phyloP scores from a whole-genome alignment of 441 rosid species.

The Mallotus japonicus region DNA sequence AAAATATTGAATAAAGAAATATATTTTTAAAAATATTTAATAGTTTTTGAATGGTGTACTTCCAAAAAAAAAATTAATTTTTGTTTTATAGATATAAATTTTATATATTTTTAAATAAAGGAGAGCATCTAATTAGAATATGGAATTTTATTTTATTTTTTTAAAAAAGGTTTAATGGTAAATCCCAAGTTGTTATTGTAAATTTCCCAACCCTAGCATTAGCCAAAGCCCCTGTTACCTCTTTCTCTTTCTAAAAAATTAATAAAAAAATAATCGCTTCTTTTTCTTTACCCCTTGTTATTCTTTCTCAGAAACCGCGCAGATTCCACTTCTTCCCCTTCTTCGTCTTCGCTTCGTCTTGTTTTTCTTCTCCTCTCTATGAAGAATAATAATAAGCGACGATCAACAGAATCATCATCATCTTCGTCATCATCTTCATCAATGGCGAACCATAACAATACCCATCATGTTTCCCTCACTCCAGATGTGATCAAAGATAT shows the following conservation, averaged over 20 bases:
- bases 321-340: background rate
- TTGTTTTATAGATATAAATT: too few species aligned
- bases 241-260: background rate
- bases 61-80: too few species aligned
- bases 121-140: too few species aligned
- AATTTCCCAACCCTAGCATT: slow-evolving; percentile 6
- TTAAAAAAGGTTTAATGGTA: too few species aligned
- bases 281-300: background rate
- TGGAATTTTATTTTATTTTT: too few species aligned
- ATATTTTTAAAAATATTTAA: too few species aligned
- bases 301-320: background rate
- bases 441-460: background rate
- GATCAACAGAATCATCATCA: background rate
- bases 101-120: too few species aligned
- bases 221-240: background rate
- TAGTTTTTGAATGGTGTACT: too few species aligned
- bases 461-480: background rate
- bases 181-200: background rate
- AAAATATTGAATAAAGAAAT: too few species aligned
- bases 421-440: background rate
- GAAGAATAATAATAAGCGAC: slow-evolving; percentile 21
- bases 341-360: too few species aligned
- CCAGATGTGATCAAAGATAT: slow-evolving; percentile 23
- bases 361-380: slow-evolving; percentile 6
- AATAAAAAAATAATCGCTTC: background rate